These are phyloP conservation scores for Passiflora organensis DNA, from an alignment of 345 rosid genomes.

Conservation along the genomic window DNA sequence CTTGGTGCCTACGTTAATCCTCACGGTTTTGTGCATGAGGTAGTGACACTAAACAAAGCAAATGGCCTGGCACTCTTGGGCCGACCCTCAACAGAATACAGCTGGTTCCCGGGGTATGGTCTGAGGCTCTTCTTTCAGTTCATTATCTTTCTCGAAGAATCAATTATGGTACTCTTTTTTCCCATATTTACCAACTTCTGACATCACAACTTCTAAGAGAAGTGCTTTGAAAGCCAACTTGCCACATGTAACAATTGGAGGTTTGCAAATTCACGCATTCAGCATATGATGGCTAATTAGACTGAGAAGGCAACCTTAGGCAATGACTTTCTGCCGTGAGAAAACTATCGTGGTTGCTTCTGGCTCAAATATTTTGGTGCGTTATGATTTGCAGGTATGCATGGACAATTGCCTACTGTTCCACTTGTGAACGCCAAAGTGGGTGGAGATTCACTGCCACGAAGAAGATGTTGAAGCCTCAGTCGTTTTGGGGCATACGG, in stretches of 20 bases:
- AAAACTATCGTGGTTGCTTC: neutral
- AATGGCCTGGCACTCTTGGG: conserved; percentile 58
- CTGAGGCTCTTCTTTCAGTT: conserved; percentile 1
- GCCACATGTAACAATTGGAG: no score
- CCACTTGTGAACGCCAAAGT: conserved; percentile 29
- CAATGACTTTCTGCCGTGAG: no score
- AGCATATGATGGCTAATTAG: neutral
- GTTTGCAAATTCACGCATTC: no score
- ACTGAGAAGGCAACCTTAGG: neutral
- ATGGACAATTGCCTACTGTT: conserved; percentile 30
- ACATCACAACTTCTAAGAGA: no score
- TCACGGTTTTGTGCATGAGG: conserved; percentile 68
- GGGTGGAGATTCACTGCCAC: conserved; percentile 93
- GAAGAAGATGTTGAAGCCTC: conserved; percentile 62
- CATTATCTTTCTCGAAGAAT: neutral
- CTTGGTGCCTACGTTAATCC: conserved; percentile 92
- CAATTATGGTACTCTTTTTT: neutral
- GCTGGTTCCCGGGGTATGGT: conserved; percentile 99
- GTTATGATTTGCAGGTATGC: conserved; percentile 58
- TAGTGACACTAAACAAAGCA: conserved; percentile 68
- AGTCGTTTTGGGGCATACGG: conserved; percentile 82
- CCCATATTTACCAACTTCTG: neutral
- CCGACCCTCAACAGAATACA: conserved; percentile 47
- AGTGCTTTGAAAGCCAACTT: no score
- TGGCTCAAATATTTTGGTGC: neutral